A percentile compares a stretch with the other conserved stretches of the same genome.
Evolutionary conservation across 441 rosid genomes (phyloP).

Genomic region (Theobroma grandiflorum): DNA sequence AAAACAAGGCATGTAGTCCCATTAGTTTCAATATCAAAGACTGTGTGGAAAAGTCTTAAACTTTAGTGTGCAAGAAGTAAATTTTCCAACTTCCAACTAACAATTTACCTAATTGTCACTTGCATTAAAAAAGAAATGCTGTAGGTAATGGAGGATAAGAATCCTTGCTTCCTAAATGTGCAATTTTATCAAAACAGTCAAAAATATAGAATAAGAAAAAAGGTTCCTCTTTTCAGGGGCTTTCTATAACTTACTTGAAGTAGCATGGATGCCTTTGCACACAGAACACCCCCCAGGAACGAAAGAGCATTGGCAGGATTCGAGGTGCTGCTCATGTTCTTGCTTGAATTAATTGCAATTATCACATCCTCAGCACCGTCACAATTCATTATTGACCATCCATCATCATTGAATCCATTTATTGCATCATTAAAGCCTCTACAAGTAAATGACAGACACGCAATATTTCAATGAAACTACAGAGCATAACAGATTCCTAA

Average conservation of each 20-base stretch:
- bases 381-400: slow-evolving; percentile 85
- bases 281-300: slow-evolving; percentile 88
- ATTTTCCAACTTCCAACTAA: neutral
- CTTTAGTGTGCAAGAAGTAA: too few species aligned
- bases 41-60: neutral
- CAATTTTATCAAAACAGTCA: neutral
- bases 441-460: slow-evolving; percentile 24
- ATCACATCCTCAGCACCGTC: slow-evolving; percentile 95
- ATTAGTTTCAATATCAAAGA: slow-evolving; percentile 18
- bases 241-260: slow-evolving; percentile 70
- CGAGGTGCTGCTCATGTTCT: slow-evolving; percentile 54
- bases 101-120: neutral
- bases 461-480: neutral
- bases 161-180: neutral
- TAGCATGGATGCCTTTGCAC: slow-evolving; percentile 99
- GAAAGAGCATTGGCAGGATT: slow-evolving; percentile 66
- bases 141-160: neutral
- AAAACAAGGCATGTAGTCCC: neutral
- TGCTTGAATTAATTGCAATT: slow-evolving; percentile 81
- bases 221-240: neutral
- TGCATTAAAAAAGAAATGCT: neutral
- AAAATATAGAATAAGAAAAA: neutral
- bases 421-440: slow-evolving; percentile 97
- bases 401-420: slow-evolving; percentile 97
- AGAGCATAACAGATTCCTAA: neutral